Conservation (phyloP, 495 filamentous ascomycete species). For the Hapsidospora chrysogenum region DNA sequence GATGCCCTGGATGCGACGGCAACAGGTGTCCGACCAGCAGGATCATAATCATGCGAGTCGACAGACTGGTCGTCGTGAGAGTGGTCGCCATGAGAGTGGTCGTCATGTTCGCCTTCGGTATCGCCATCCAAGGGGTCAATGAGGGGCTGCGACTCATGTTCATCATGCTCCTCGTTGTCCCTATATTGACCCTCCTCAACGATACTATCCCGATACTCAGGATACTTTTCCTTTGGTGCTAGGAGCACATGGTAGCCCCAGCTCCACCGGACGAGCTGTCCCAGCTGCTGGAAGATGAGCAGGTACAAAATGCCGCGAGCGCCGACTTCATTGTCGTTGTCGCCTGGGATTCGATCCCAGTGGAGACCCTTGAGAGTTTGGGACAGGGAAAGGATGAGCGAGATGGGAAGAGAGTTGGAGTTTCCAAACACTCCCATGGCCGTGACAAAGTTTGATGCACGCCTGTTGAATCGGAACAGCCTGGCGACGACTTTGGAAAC, state of each 20-base stretch:
- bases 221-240: constrained; percentile 58
- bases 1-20: constrained; percentile 20
- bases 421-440: constrained; percentile 98
- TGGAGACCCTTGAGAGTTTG: constrained; percentile 82
- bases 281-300: constrained; percentile 93
- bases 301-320: constrained; percentile 90
- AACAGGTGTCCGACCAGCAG: constrained; percentile 29
- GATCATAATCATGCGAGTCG: constrained; percentile 23
- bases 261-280: constrained; percentile 89
- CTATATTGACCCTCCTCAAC: constrained; percentile 56
- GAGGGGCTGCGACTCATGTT: constrained; percentile 13
- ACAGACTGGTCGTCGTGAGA: constrained; percentile 5
- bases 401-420: constrained; percentile 95
- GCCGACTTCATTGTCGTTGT: constrained; percentile 89
- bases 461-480: constrained; percentile 63
- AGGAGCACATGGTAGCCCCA: constrained; percentile 93
- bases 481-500: constrained; percentile 53
- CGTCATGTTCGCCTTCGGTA: constrained; percentile 2
- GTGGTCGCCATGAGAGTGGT: no score
- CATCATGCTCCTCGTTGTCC: constrained; percentile 33
- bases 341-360: constrained; percentile 77
- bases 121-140: constrained; percentile 13
- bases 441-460: constrained; percentile 80
- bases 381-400: constrained; percentile 82
- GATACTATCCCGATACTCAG: constrained; percentile 34